Evolutionary conservation across 2,329 filamentous ascomycete genomes (phyloP).

Genomic region (Apiospora rasikravindrae): DNA sequence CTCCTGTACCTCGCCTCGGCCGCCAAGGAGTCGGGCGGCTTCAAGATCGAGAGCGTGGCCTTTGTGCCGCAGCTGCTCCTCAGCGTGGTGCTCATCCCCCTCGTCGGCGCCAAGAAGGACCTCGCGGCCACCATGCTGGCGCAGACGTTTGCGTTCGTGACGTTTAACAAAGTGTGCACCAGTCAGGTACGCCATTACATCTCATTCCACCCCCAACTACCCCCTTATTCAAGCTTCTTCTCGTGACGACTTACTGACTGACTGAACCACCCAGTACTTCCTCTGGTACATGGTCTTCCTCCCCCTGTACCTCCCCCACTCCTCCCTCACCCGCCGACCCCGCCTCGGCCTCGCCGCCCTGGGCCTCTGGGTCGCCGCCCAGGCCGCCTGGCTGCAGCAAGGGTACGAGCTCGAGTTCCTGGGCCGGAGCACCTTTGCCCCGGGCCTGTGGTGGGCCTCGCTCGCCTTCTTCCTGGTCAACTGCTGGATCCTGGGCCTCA

Average conservation of each 20-base stretch:
- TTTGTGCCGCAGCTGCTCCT: constrained; percentile 89
- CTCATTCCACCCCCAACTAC: neutral
- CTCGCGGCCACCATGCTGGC: constrained; percentile 86
- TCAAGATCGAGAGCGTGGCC: constrained; percentile 76
- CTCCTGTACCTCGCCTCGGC: constrained; percentile 87
- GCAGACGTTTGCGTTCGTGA: constrained; percentile 96
- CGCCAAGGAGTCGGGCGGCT: constrained; percentile 20
- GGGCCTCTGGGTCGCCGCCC: constrained; percentile 74
- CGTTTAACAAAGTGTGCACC: constrained; percentile 99
- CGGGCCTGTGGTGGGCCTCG: constrained; percentile 79
- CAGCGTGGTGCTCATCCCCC: constrained; percentile 75
- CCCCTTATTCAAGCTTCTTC: neutral
- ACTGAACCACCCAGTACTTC: constrained; percentile 72
- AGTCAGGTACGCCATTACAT: constrained; percentile 72
- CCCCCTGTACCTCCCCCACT: constrained; percentile 85
- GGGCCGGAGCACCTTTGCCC: constrained; percentile 81
- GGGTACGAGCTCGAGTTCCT: constrained; percentile 80
- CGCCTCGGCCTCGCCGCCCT: constrained; percentile 69
- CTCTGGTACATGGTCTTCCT: constrained; percentile 97
- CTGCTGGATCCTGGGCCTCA: constrained; percentile 82
- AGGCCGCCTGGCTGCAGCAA: constrained; percentile 78
- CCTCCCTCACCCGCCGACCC: constrained; percentile 69
- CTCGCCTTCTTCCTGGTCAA: constrained; percentile 85
- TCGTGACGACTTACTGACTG: neutral
- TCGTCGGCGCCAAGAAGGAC: constrained; percentile 79